These are phyloP conservation scores for Paecilomyces fulvus DNA, from an alignment of 2,329 filamentous ascomycete species.

Conservation along the genomic window DNA sequence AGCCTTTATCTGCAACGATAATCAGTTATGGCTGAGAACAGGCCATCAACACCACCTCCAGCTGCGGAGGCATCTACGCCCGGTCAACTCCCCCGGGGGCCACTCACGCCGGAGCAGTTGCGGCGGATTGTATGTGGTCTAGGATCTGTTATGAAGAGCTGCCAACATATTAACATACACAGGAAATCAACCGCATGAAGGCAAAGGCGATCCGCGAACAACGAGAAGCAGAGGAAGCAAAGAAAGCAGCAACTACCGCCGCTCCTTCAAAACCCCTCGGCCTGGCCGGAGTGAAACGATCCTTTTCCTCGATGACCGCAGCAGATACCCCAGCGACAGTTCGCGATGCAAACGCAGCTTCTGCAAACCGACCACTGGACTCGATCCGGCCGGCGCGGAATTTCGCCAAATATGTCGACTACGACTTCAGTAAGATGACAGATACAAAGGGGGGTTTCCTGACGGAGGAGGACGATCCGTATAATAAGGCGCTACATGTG, in stretches of 20 bases:
- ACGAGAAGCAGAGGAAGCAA: conserved; percentile 54
- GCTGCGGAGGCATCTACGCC: background rate
- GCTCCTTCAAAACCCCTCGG: conserved; percentile 28
- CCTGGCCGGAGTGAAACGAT: conserved; percentile 62
- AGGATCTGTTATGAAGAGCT: background rate
- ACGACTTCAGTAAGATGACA: conserved; percentile 96
- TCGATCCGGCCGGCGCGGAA: conserved; percentile 70
- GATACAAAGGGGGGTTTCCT: conserved; percentile 96
- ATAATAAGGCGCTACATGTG: conserved; percentile 66
- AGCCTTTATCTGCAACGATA: background rate
- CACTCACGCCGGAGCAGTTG: conserved; percentile 54
- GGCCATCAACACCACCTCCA: conserved; percentile 7
- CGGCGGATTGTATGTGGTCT: conserved; percentile 43
- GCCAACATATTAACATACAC: conserved; percentile 6
- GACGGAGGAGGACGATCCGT: conserved; percentile 81
- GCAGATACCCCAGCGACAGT: conserved; percentile 48
- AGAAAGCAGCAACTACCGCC: conserved; percentile 22
- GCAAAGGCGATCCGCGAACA: conserved; percentile 79
- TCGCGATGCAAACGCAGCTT: conserved; percentile 52
- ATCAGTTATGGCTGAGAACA: conserved; percentile 1
- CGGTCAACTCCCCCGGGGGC: conserved; percentile 29
- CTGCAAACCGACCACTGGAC: conserved; percentile 32
- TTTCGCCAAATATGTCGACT: conserved; percentile 91
- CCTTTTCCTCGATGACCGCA: conserved; percentile 54
- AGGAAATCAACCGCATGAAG: conserved; percentile 82